Evolutionary conservation across 1,139 yeast species (phyloP).

Genomic region (Pichia sp.): DNA sequence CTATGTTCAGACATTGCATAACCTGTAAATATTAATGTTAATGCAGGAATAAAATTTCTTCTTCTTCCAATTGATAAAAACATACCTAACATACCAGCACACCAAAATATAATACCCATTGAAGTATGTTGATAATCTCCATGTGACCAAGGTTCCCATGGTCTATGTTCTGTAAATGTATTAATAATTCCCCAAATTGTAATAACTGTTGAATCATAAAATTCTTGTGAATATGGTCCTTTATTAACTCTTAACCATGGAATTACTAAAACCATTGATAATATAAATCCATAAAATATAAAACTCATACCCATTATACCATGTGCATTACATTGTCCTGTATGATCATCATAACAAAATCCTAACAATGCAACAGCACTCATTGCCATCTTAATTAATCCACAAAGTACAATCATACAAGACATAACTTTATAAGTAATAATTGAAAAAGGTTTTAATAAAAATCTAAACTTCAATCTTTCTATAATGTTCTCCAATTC

Average conservation of each 20-base stretch:
- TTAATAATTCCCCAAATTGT: constrained; percentile 88
- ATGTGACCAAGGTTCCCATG: constrained; percentile 87
- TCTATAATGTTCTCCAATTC: constrained; percentile 28
- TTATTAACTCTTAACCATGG: constrained; percentile 57
- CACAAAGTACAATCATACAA: constrained; percentile 43
- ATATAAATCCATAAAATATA: constrained; percentile 67
- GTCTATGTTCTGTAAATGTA: constrained; percentile 88
- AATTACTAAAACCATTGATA: constrained; percentile 57
- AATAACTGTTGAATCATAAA: constrained; percentile 75
- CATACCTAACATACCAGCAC: constrained; percentile 83
- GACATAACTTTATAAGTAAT: constrained; percentile 44
- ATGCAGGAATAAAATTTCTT: constrained; percentile 73
- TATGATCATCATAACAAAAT: constrained; percentile 65
- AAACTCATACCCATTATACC: constrained; percentile 95
- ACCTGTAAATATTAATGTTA: constrained; percentile 80
- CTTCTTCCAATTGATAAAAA: constrained; percentile 59
- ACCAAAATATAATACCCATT: constrained; percentile 96
- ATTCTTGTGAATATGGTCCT: constrained; percentile 65
- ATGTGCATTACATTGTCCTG: constrained; percentile 95
- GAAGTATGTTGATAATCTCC: constrained; percentile 92
- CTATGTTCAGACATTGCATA: constrained; percentile 90
- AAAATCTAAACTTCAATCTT: constrained; percentile 18
- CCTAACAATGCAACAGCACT: constrained; percentile 84
- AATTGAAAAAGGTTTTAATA: constrained; percentile 31
- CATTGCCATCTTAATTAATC: constrained; percentile 65